Base-by-base conservation (phyloP, 2,329 filamentous ascomycete species). In the Diaporthe destruens region DNA sequence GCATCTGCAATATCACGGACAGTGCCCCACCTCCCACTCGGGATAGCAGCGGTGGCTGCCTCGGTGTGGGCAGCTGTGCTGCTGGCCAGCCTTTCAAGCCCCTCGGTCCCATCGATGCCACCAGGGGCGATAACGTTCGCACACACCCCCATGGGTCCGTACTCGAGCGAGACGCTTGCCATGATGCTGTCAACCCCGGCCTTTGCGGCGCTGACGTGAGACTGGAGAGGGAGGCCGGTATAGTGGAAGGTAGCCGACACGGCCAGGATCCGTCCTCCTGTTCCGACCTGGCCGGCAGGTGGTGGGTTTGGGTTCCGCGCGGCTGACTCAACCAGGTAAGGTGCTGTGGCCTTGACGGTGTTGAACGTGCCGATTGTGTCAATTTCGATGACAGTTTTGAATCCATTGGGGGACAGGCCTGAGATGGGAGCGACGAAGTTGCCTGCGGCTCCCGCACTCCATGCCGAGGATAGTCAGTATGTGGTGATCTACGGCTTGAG, bases 341-440 rank as follows among this genome's bases (percentile, higher is more conserved):
- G 94, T 44, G 98, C 85, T 0, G 94, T 96, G 4, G 96, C 95
- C 84, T 98, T 98, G 79, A 98, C 87, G 3, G 95, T 98, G 85
- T 98, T 97, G 85, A 93, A 99, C 20, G 94, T 97, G 42, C 96
- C 96, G 47, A 98, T 83, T 3, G 98, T 92, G 80, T 98, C 96
- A 79, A 99, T 99, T 74, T 98, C 96, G 78, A 98, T 96, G 76
- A 99, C 96, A 0, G 94, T 88, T 82, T 95, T 97, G 90, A 99
- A 97, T 4, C 94, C 96, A 80, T 98, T 98, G 72, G 93, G 84
- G 53, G 91, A 94, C 65, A 98, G 89, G 75, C 92, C 92, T 53
- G 92, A 89, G 74, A 98, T 92, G 6, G 96, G 93, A 0, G 94
- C 93, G 29, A 99, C 87, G 82, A 98, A 99, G 83, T 99, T 99